A percentile compares a stretch with the other conserved stretches of the same genome.
phyloP scores from a whole-genome alignment of 352 stramenopile species.

The Phytophthora syringae region DNA sequence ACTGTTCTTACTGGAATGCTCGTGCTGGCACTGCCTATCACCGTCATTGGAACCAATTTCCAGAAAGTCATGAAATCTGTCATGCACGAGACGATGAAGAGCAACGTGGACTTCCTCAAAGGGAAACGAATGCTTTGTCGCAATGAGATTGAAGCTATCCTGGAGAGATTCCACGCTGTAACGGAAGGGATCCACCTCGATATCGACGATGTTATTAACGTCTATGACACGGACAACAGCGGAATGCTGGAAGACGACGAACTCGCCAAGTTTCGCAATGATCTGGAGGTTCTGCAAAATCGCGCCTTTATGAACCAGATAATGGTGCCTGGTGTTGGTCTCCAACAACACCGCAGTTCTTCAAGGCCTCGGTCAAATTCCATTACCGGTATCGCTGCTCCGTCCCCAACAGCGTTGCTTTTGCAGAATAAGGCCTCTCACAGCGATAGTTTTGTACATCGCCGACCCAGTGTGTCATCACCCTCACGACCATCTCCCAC shows the following conservation, averaged over 20 bases:
- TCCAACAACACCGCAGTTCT: slow-evolving; percentile 19
- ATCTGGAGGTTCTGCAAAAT: slow-evolving; percentile 78
- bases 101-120: slow-evolving; percentile 78
- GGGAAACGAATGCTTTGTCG: slow-evolving; percentile 75
- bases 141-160: slow-evolving; percentile 76
- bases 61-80: slow-evolving; percentile 87
- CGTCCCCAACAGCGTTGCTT: slow-evolving; percentile 24
- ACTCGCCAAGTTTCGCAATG: slow-evolving; percentile 68
- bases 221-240: slow-evolving; percentile 83
- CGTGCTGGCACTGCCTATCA: slow-evolving; percentile 89
- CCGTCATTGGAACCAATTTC: slow-evolving; percentile 90
- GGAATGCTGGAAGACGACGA: slow-evolving; percentile 81
- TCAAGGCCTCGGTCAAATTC: slow-evolving; percentile 19
- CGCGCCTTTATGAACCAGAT: slow-evolving; percentile 55
- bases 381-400: background rate
- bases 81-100: slow-evolving; percentile 81
- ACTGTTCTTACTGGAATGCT: slow-evolving; percentile 87
- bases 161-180: slow-evolving; percentile 75
- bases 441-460: slow-evolving; percentile 17
- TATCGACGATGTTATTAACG: slow-evolving; percentile 80
- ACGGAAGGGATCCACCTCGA: slow-evolving; percentile 77
- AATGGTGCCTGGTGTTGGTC: slow-evolving; percentile 29
- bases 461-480: background rate
- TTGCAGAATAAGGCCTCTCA: slow-evolving; percentile 27
- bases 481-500: background rate